Conservation (phyloP, 2,329 filamentous ascomycete genomes). For the Paracorniculantispora psalliotae region DNA sequence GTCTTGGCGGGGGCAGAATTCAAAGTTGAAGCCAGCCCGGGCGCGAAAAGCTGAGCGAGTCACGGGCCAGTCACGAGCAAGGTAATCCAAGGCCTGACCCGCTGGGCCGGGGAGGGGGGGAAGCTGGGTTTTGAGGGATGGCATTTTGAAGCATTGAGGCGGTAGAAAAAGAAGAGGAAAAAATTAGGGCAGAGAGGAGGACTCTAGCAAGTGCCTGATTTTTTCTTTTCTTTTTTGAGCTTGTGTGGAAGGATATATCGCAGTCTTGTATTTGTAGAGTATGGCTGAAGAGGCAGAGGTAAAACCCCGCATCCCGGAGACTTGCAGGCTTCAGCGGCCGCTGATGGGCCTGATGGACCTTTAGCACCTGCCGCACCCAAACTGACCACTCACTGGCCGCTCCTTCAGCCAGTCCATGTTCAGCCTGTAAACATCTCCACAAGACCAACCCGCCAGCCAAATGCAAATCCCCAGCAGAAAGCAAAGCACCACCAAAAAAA, state of each 20-base stretch:
- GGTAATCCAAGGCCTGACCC: conserved; percentile 1
- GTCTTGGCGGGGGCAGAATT: background rate
- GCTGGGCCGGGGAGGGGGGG: background rate
- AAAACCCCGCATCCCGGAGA: background rate
- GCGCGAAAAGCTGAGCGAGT: background rate
- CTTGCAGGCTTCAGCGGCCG: background rate
- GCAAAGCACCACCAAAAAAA: background rate
- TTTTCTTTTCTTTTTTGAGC: too few species aligned
- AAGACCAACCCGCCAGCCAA: background rate
- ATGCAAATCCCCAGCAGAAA: conserved; percentile 1
- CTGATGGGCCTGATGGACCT: background rate
- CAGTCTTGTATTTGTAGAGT: too few species aligned
- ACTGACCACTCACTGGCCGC: conserved; percentile 2
- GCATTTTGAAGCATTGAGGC: too few species aligned
- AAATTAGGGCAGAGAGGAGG: background rate
- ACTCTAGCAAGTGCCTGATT: too few species aligned
- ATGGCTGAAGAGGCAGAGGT: too few species aligned
- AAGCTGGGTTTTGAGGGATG: too few species aligned
- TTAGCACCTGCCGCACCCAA: background rate
- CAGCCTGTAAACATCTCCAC: too few species aligned
- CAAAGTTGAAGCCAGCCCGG: too few species aligned
- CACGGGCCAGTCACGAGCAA: conserved; percentile 10
- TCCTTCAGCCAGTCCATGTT: too few species aligned
- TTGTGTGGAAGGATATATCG: too few species aligned
- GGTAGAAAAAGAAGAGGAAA: background rate